A percentile compares a stretch with the other conserved stretches of the same genome.
Conservation (phyloP, 805 yeast genomes). For the Candida schatavii region DNA sequence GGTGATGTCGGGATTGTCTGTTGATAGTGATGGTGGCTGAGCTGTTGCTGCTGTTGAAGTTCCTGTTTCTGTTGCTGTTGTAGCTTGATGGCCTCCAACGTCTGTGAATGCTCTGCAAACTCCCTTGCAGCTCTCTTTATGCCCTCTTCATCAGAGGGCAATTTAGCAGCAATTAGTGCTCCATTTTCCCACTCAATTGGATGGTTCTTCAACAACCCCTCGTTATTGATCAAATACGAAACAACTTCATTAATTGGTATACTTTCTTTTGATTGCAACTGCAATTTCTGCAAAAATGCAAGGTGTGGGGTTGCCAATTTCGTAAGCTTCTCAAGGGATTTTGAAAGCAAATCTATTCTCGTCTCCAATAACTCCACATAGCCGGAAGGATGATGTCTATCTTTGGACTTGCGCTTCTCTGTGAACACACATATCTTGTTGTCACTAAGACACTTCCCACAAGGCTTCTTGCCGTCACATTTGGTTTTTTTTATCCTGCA, state of each 20-base stretch:
- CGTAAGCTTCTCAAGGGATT: conserved; percentile 44
- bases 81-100: neutral
- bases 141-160: conserved; percentile 18
- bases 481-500: conserved; percentile 63
- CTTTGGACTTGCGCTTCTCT: conserved; percentile 51
- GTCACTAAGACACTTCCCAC: conserved; percentile 52
- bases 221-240: conserved; percentile 36
- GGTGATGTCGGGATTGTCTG: no score
- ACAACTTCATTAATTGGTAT: conserved; percentile 50
- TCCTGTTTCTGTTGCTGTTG: neutral
- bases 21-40: neutral
- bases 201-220: conserved; percentile 35
- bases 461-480: conserved; percentile 62
- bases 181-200: conserved; percentile 48
- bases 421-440: conserved; percentile 60
- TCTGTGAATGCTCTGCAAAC: conserved; percentile 31
- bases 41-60: neutral
- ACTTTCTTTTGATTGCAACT: conserved; percentile 13
- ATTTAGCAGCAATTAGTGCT: conserved; percentile 39
- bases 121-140: conserved; percentile 23
- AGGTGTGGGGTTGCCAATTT: conserved; percentile 28
- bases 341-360: conserved; percentile 50
- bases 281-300: conserved; percentile 21
- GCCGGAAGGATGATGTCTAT: conserved; percentile 55
- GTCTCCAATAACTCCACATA: conserved; percentile 65